These are phyloP conservation scores for Lodderomyces orthopsilosis DNA, from an alignment of 1,139 yeast species.

Conservation along the genomic window DNA sequence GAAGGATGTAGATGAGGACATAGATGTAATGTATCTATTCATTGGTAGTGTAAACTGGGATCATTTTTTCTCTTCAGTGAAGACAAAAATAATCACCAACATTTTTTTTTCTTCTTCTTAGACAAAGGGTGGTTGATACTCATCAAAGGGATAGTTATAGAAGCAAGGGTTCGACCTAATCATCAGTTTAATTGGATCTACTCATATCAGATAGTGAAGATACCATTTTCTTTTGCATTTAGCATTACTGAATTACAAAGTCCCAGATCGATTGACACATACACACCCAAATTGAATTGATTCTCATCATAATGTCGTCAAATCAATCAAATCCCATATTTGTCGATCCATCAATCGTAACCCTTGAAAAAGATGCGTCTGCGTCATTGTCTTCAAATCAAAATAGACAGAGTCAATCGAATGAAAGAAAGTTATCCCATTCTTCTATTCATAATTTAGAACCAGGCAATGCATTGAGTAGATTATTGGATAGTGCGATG, in stretches of 20 bases:
- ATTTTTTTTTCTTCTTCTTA: neutral
- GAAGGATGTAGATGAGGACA: no score
- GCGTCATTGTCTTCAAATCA: slow-evolving; percentile 8
- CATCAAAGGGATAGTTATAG: neutral
- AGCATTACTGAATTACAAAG: no score
- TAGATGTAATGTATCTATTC: no score
- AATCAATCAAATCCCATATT: slow-evolving; percentile 22
- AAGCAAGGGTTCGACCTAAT: neutral
- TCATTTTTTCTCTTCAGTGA: neutral
- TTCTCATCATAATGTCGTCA: slow-evolving; percentile 8
- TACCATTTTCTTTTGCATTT: no score
- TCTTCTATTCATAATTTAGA: slow-evolving; percentile 18
- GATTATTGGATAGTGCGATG: slow-evolving; percentile 41
- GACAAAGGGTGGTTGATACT: neutral
- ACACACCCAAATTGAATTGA: neutral
- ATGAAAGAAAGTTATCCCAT: slow-evolving; percentile 3
- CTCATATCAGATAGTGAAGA: no score
- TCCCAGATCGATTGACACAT: no score
- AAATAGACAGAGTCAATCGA: slow-evolving; percentile 6
- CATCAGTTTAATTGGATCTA: neutral
- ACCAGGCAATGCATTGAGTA: slow-evolving; percentile 41
- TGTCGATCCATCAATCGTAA: slow-evolving; percentile 37
- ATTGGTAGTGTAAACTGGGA: slow-evolving; percentile 1
- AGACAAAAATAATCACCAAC: no score
- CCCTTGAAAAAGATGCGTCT: slow-evolving; percentile 12